These are phyloP conservation scores for Staphylotrichum longicolle DNA, from an alignment of 495 filamentous ascomycete species.

Conservation along the genomic window DNA sequence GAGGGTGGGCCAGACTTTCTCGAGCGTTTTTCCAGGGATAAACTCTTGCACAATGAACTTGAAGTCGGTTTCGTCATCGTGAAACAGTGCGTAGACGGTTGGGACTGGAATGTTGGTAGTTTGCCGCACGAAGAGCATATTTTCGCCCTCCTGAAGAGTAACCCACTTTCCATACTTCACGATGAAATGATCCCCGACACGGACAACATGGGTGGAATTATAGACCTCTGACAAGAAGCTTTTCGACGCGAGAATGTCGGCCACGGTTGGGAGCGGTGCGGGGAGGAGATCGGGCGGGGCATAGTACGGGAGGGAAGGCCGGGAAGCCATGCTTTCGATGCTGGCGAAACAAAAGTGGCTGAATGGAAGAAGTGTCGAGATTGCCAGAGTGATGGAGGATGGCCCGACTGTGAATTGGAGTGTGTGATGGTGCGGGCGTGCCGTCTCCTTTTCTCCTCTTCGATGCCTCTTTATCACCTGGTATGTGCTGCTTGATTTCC, in stretches of 20 bases:
- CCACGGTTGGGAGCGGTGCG: not conserved
- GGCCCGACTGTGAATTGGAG: no score
- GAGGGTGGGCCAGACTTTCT: not conserved
- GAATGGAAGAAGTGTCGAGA: no score
- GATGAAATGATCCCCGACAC: not conserved
- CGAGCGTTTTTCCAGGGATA: not conserved
- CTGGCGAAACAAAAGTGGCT: no score
- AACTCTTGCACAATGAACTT: conserved; percentile 3
- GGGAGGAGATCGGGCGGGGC: conserved; percentile 5
- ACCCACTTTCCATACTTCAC: not conserved
- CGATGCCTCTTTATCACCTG: no score
- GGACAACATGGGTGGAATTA: not conserved
- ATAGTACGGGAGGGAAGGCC: not conserved
- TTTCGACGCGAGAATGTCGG: not conserved
- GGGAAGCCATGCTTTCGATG: not conserved
- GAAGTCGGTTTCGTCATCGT: not conserved
- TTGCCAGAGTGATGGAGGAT: no score
- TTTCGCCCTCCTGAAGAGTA: conserved; percentile 1
- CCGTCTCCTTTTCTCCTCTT: no score
- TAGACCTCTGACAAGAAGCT: not conserved
- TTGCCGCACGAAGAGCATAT: conserved; percentile 11
- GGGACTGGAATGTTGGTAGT: not conserved
- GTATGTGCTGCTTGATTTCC: no score
- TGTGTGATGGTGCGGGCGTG: no score
- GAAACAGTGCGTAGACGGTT: not conserved